These are phyloP conservation scores for Nicotiana rustica DNA, from an alignment of 305 asterid genomes.

Conservation along the genomic window DNA sequence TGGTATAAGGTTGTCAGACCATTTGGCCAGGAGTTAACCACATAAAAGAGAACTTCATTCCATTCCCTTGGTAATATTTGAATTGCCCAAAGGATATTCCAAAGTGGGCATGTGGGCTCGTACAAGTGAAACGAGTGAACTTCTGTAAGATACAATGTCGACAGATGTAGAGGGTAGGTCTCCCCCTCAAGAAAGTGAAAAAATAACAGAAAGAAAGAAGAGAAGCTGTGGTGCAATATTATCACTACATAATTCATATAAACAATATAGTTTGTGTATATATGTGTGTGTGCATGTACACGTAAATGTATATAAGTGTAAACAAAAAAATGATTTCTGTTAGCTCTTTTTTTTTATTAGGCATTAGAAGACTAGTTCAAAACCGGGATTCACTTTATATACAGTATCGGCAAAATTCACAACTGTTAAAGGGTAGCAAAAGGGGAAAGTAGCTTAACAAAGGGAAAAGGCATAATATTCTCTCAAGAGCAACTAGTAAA, in stretches of 20 bases:
- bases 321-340: neutral
- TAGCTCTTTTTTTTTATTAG: conserved; percentile 3
- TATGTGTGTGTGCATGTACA: neutral
- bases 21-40: neutral
- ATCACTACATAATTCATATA: neutral
- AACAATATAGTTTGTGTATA: no score
- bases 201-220: neutral
- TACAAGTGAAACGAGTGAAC: neutral
- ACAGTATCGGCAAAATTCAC: neutral
- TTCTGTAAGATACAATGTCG: neutral
- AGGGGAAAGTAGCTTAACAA: conserved; percentile 47
- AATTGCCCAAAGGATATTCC: neutral
- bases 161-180: neutral
- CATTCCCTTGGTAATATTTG: neutral
- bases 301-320: neutral
- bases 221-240: neutral
- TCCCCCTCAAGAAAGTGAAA: neutral
- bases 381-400: neutral
- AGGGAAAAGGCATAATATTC: conserved; percentile 50
- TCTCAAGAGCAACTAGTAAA: conserved; percentile 33
- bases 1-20: neutral
- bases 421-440: conserved; percentile 31
- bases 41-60: conserved; percentile 1
- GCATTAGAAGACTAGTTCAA: conserved; percentile 16
- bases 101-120: neutral